Percentiles rank a stretch among this genome's conserved stretches.
Conservation (phyloP, 1,284 basidiomycete genomes). For the Ganoderma boninense region DNA sequence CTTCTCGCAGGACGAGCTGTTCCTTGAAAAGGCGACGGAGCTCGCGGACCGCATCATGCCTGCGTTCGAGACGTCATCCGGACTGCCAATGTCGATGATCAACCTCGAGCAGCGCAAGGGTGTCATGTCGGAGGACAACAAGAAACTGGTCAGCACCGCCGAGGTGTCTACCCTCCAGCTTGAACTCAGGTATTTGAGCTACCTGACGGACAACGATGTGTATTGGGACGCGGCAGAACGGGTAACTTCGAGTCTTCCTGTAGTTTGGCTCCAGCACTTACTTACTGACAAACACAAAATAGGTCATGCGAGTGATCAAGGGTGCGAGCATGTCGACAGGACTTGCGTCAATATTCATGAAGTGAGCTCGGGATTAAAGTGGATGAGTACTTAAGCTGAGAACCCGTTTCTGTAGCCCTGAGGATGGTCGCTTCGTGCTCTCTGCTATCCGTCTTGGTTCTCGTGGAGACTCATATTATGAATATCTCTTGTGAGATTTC, state of each 20-base stretch:
- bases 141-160: conserved; percentile 80
- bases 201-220: conserved; percentile 76
- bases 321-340: conserved; percentile 72
- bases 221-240: conserved; percentile 89
- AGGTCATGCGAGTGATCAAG: conserved; percentile 82
- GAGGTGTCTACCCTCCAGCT: conserved; percentile 88
- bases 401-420: conserved; percentile 52
- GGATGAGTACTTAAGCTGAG: not conserved
- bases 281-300: not conserved
- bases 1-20: conserved; percentile 72
- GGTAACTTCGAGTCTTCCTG: conserved; percentile 48
- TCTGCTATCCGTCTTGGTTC: conserved; percentile 91
- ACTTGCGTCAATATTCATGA: conserved; percentile 87
- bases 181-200: conserved; percentile 90
- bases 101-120: conserved; percentile 78
- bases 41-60: conserved; percentile 89
- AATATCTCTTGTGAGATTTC: conserved; percentile 81
- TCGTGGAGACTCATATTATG: conserved; percentile 95
- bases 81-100: conserved; percentile 83
- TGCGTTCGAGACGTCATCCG: conserved; percentile 83
- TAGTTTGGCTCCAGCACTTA: not conserved
- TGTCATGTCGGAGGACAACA: conserved; percentile 70
- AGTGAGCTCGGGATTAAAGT: conserved; percentile 52
- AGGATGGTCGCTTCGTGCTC: conserved; percentile 74
- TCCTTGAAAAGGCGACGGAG: conserved; percentile 80